A percentile compares a stretch with the other conserved stretches of the same genome.
phyloP scores from a whole-genome alignment of 352 stramenopile species.

The Phytophthora pseudosyringae region DNA sequence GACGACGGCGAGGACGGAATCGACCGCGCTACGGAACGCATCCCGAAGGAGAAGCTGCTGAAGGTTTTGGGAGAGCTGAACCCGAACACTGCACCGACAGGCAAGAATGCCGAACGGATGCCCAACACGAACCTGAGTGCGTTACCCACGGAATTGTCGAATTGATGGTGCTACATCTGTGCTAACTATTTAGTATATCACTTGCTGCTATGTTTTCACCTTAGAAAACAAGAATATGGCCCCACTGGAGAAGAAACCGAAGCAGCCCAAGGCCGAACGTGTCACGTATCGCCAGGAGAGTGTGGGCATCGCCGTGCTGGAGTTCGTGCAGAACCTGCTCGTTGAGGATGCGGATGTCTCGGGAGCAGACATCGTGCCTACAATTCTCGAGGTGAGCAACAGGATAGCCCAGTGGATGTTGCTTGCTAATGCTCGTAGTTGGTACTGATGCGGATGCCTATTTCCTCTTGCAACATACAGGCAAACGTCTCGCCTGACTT shows the following conservation, averaged over 20 bases:
- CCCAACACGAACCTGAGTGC: conserved; percentile 49
- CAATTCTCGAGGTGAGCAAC: conserved; percentile 65
- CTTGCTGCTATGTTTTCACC: not conserved
- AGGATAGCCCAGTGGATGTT: not conserved
- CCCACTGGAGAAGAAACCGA: conserved; percentile 76
- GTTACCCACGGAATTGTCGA: conserved; percentile 4
- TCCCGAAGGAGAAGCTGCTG: conserved; percentile 73
- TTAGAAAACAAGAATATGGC: conserved; percentile 74
- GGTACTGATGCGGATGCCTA: not conserved
- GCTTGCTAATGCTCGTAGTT: not conserved
- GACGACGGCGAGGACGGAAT: conserved; percentile 52
- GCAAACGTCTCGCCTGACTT: conserved; percentile 75
- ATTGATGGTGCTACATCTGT: not conserved
- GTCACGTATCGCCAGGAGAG: conserved; percentile 79
- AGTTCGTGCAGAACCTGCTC: conserved; percentile 76
- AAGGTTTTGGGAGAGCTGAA: conserved; percentile 76
- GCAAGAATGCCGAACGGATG: conserved; percentile 67
- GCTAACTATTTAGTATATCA: conserved; percentile 2
- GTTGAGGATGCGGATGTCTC: conserved; percentile 67
- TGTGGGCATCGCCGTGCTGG: conserved; percentile 66
- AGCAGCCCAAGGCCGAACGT: conserved; percentile 63
- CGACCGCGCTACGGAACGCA: conserved; percentile 69
- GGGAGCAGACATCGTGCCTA: conserved; percentile 66
- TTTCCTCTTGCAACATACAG: conserved; percentile 31
- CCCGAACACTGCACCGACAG: conserved; percentile 34